phyloP scores from a whole-genome alignment of 495 filamentous ascomycete genomes.

The Trichoderma parareesei region DNA sequence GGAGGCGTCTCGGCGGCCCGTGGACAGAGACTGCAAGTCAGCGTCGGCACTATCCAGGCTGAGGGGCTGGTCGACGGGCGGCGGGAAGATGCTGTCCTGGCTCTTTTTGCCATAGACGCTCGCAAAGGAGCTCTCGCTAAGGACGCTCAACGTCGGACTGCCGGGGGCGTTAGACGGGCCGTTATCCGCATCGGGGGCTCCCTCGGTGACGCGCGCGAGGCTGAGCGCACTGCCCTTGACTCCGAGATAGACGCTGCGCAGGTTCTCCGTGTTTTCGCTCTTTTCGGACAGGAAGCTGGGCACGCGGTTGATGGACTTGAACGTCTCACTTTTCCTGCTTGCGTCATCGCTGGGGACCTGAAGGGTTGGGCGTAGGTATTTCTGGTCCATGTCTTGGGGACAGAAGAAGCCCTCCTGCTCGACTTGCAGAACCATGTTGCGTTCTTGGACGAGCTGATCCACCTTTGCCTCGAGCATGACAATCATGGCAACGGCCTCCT shows the following conservation, averaged over 20 bases:
- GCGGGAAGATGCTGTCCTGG: constrained; percentile 18
- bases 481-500: constrained; percentile 77
- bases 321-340: constrained; percentile 15
- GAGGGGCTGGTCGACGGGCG: constrained; percentile 19
- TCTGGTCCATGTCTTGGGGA: constrained; percentile 16
- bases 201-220: constrained; percentile 28
- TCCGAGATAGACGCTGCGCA: constrained; percentile 56
- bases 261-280: constrained; percentile 52
- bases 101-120: constrained; percentile 51
- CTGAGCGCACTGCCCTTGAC: constrained; percentile 37
- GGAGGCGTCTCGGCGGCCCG: constrained; percentile 6
- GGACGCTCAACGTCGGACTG: constrained; percentile 63
- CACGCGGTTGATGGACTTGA: constrained; percentile 38
- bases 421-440: constrained; percentile 32
- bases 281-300: constrained; percentile 61
- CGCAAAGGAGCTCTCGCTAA: constrained; percentile 73
- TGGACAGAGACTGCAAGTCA: constrained; percentile 5
- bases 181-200: constrained; percentile 26
- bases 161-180: constrained; percentile 27
- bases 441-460: constrained; percentile 42
- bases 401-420: constrained; percentile 27
- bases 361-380: constrained; percentile 12
- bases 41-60: constrained; percentile 23
- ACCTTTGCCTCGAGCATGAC: constrained; percentile 62
- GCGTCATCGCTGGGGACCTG: constrained; percentile 18